Conservation (phyloP, 2,329 filamentous ascomycete genomes). For the Exophiala xenobiotica region DNA sequence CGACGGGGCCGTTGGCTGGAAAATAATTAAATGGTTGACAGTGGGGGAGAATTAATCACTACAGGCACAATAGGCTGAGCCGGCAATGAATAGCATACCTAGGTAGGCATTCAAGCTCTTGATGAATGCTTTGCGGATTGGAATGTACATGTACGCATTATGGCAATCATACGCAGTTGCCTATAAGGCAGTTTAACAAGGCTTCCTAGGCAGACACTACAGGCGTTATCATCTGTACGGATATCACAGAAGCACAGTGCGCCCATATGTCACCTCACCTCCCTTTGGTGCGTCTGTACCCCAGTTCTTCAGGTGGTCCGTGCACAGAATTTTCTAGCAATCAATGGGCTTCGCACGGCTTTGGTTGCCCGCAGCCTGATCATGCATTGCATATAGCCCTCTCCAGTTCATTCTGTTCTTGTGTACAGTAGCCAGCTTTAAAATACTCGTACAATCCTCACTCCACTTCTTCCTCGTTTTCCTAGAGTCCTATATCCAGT, state of each 20-base stretch:
- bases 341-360: slow-evolving; percentile 6
- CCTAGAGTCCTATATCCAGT: too few relatives aligned
- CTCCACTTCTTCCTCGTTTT: not conserved
- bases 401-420: slow-evolving; percentile 6
- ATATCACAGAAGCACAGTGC: not conserved
- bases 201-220: too few relatives aligned
- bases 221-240: too few relatives aligned
- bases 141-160: too few relatives aligned
- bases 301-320: slow-evolving; percentile 9
- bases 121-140: too few relatives aligned
- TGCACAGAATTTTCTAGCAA: slow-evolving; percentile 29
- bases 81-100: not conserved
- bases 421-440: not conserved
- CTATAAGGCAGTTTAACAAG: too few relatives aligned
- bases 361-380: slow-evolving; percentile 13
- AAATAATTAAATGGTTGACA: not conserved
- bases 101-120: too few relatives aligned
- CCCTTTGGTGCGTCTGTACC: not conserved
- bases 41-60: not conserved
- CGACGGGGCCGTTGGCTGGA: too few relatives aligned
- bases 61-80: too few relatives aligned
- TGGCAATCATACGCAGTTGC: too few relatives aligned
- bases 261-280: not conserved
- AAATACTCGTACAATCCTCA: not conserved
- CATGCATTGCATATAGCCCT: slow-evolving; percentile 6